phyloP scores from a whole-genome alignment of 164 flowering plant genomes.

The Stephania yunnanensis region DNA sequence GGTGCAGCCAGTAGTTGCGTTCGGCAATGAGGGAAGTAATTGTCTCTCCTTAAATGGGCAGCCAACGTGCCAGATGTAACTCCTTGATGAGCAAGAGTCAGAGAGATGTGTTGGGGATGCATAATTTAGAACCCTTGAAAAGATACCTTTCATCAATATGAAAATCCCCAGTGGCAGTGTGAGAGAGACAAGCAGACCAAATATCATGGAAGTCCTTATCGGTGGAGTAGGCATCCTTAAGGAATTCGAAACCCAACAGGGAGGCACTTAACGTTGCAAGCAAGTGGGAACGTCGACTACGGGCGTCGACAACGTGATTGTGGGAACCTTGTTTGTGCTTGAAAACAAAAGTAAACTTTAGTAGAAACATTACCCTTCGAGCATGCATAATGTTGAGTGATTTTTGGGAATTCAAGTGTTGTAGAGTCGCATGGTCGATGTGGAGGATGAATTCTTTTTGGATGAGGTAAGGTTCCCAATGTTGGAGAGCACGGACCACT shows the following conservation, averaged over 20 bases:
- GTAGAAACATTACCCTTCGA: neutral
- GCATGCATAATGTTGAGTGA: neutral
- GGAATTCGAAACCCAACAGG: too few species aligned
- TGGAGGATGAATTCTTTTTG: neutral
- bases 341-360: conserved; percentile 1
- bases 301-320: neutral
- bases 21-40: neutral
- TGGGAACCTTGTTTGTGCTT: neutral
- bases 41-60: neutral
- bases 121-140: neutral
- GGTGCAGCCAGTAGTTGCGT: neutral
- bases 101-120: neutral
- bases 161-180: neutral
- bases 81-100: neutral
- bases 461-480: neutral
- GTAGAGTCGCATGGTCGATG: neutral
- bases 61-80: neutral
- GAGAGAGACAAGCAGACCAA: neutral
- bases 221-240: neutral
- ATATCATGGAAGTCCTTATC: neutral
- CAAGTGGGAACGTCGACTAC: neutral
- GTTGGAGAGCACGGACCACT: neutral
- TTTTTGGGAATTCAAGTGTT: neutral
- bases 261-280: neutral
- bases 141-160: neutral